Base-by-base conservation (phyloP, 257 asterid species). In the Oldenlandia corymbosa region DNA sequence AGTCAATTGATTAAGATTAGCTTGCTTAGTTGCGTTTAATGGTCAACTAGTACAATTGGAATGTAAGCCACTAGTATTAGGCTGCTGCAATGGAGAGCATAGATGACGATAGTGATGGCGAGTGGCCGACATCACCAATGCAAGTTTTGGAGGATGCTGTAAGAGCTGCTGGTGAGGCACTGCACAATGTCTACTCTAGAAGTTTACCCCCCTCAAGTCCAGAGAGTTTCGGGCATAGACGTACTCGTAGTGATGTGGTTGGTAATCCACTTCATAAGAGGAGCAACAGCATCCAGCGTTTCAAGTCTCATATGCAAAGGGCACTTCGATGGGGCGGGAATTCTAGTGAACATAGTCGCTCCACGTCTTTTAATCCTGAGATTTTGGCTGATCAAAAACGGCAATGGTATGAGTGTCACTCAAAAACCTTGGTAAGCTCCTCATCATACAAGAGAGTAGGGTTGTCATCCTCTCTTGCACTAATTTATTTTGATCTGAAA, bases 381-480 rank as follows among this genome's bases (percentile, higher is more conserved):
- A 84, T 86, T 80, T 80, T 88, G 64, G 92, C 96, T 53, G 83
- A 91, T 68, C 98, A 86, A 81, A 91, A 91, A 79, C 74, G 98
- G 55, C 96, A 86, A 73, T 91, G 98, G 98, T 86, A 83, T 83
- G 87, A 83, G 75, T 76, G 82, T 67, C 82, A 86, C 69, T 86
- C 98, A 13, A 86, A 80, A 72, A 54, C 85, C 68, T 42, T 50
- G 96, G 98, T 91, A 86, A 68, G 85, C 62, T 49, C 32, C 69
- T 56, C 82, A 61, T 60, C 37, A 66, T 58, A 69, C 56, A 47
- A 60, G 58, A 24, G 26, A 39, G 61, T 46, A 36, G 46, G 64
- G 71, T 26, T 34, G 41, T 58, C 53, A 58, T 60, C 49, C 31
- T 59, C 60, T 62, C 31, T 63, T 54, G 64, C 24, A 62, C 16